Evolutionary conservation across 2,329 filamentous ascomycete genomes (phyloP), one percentile per base, ranked within the genome.

Genomic region (Diaporthe vaccinii): DNA sequence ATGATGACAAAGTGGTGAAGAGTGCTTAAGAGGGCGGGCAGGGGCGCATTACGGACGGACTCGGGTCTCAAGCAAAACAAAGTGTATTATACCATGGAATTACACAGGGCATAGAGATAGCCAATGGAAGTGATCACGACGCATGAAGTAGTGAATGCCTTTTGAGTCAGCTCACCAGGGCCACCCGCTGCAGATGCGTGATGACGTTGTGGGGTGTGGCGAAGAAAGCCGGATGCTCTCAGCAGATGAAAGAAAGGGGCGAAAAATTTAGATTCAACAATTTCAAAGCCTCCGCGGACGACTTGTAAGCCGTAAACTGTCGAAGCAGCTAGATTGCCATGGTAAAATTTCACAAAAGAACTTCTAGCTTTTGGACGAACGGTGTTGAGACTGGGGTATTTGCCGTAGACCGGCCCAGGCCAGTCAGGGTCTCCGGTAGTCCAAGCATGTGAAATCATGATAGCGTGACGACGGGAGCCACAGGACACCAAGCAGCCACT

Each of bases 1-100:
- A 96, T 83, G 95, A 98, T 83, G 93, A 94, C 86, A 92, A 92
- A 84, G 86, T 93, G 75, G 91, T 93, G 51, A 91, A 90, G 84
- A 85, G 87, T 79, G 89, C 91, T 80, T 93, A 82, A 87, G 79
- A 36, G 49, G 58, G 61, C 14, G 59, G 59, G 67, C 57, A 69
- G 73, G 74, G 74, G 73, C 49, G 76, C 53, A 74, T 46, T 31
- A 36, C 39, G n/a, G 49, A 49, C 53, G 69, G 55, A 34, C 39
- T 71, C 53, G 44, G 44, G 72, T 49, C 74, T 34, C 41, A 59
- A 70, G 25, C 59, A 59, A 72, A 20, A 76, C 58, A 74, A 68
- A 75, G 77, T 80, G 80, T 80, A 80, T 78, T 69, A 80, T 80
- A 80, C 77, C 77, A 75, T 69, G 68, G 62, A 34, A 74, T 69